Evolutionary conservation across 2,329 filamentous ascomycete genomes (phyloP).

Genomic region (Microdochium bolleyi): DNA sequence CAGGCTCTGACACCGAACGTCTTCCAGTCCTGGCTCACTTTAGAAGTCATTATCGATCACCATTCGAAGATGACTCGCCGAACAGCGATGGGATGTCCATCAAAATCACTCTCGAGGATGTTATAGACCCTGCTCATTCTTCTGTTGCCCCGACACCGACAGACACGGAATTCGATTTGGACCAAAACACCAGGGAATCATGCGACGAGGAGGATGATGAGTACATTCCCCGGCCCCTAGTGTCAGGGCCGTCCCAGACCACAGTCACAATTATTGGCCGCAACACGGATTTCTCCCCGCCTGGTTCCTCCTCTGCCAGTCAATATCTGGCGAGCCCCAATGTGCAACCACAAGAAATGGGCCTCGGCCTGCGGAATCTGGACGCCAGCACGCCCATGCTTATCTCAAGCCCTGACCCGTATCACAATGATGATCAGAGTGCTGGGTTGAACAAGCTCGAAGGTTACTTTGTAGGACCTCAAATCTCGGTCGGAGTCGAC

Average conservation of each 20-base stretch:
- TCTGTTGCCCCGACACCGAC: constrained; percentile 16
- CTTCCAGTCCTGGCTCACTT: constrained; percentile 13
- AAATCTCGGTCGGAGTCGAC: constrained; percentile 12
- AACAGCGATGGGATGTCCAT: constrained; percentile 29
- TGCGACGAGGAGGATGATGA: constrained; percentile 24
- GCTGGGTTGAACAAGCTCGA: constrained; percentile 19
- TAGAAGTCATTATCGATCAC: constrained; percentile 38
- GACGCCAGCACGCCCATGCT: background rate
- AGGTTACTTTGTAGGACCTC: constrained; percentile 19
- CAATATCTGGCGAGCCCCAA: background rate
- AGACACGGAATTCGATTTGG: constrained; percentile 10
- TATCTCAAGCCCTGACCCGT: constrained; percentile 4
- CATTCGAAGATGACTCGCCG: constrained; percentile 37
- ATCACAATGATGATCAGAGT: constrained; percentile 11
- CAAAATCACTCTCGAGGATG: constrained; percentile 30
- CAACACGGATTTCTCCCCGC: constrained; percentile 26
- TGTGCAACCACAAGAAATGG: background rate
- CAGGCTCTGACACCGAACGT: constrained; percentile 12
- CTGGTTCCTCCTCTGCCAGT: constrained; percentile 2
- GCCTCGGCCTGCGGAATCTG: background rate
- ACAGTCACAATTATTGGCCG: constrained; percentile 42
- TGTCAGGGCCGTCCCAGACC: constrained; percentile 30
- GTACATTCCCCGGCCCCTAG: constrained; percentile 31
- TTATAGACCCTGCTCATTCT: constrained; percentile 11
- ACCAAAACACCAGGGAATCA: constrained; percentile 11